Conservation (phyloP, 2,329 filamentous ascomycete genomes). For the Penicillium italicum region DNA sequence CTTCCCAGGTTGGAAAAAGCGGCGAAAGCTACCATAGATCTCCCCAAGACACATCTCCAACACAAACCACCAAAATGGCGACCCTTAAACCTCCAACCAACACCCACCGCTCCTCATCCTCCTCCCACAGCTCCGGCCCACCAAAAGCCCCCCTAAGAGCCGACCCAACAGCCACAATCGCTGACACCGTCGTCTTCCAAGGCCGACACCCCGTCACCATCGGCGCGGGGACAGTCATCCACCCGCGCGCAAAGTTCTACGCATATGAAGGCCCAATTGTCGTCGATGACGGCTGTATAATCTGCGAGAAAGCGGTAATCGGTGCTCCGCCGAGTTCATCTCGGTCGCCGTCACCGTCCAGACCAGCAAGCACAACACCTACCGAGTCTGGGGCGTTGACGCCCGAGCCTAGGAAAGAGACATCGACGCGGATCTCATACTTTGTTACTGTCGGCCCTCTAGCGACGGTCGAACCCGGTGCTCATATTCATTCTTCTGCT, state of each 20-base stretch:
- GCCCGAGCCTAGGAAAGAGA: slow-evolving; percentile 5
- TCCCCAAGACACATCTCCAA: slow-evolving; percentile 6
- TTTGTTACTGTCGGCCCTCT: slow-evolving; percentile 40
- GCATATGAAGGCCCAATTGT: slow-evolving; percentile 74
- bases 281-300: slow-evolving; percentile 75
- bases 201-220: slow-evolving; percentile 78
- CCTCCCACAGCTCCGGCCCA: slow-evolving; percentile 24
- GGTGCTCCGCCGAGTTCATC: slow-evolving; percentile 47
- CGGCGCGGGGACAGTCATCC: slow-evolving; percentile 73
- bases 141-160: slow-evolving; percentile 37
- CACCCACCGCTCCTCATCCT: slow-evolving; percentile 25
- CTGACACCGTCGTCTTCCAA: slow-evolving; percentile 40
- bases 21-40: background rate
- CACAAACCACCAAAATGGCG: slow-evolving; percentile 13
- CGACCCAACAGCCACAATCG: slow-evolving; percentile 38
- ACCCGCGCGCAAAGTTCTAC: slow-evolving; percentile 77
- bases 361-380: background rate
- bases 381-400: slow-evolving; percentile 1
- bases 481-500: slow-evolving; percentile 38
- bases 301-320: slow-evolving; percentile 61
- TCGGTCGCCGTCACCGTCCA: slow-evolving; percentile 10
- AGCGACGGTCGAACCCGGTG: slow-evolving; percentile 36
- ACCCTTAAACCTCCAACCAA: slow-evolving; percentile 31
- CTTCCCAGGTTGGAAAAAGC: background rate
- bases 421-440: slow-evolving; percentile 34